These are phyloP conservation scores for Kwoniella shandongensis DNA, from an alignment of 768 basidiomycete species.

Conservation along the genomic window DNA sequence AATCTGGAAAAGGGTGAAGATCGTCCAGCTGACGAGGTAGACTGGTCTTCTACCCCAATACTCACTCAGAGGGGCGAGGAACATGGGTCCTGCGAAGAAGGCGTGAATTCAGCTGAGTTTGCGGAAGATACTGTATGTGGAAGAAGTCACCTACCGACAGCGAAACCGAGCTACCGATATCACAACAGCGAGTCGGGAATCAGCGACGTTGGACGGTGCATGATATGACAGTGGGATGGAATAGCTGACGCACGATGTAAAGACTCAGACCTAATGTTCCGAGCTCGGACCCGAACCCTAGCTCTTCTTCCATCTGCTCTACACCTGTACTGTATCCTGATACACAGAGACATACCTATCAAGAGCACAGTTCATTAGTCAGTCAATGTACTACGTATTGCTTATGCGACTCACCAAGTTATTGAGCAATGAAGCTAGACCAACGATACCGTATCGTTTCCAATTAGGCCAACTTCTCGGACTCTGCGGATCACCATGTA, in stretches of 20 bases:
- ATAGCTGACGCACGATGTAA: conserved; percentile 24
- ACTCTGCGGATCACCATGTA: conserved; percentile 21
- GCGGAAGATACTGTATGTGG: too few species aligned
- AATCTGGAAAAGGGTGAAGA: conserved; percentile 39
- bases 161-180: conserved; percentile 31
- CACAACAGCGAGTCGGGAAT: not conserved
- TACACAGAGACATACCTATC: conserved; percentile 32
- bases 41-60: conserved; percentile 33
- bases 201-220: too few species aligned
- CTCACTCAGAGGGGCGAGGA: conserved; percentile 29
- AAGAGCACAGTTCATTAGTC: not conserved
- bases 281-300: conserved; percentile 29
- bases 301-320: conserved; percentile 32
- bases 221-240: too few species aligned
- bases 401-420: conserved; percentile 25
- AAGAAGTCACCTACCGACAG: conserved; percentile 23
- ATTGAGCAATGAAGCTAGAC: conserved; percentile 29
- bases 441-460: conserved; percentile 32
- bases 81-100: conserved; percentile 28
- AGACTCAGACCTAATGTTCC: conserved; percentile 33
- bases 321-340: conserved; percentile 36
- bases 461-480: conserved; percentile 37
- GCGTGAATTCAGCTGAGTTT: conserved; percentile 6
- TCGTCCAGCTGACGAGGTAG: conserved; percentile 36
- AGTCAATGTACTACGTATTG: not conserved